These are phyloP conservation scores for Xylaria curta DNA, from an alignment of 495 filamentous ascomycete genomes.

Conservation along the genomic window DNA sequence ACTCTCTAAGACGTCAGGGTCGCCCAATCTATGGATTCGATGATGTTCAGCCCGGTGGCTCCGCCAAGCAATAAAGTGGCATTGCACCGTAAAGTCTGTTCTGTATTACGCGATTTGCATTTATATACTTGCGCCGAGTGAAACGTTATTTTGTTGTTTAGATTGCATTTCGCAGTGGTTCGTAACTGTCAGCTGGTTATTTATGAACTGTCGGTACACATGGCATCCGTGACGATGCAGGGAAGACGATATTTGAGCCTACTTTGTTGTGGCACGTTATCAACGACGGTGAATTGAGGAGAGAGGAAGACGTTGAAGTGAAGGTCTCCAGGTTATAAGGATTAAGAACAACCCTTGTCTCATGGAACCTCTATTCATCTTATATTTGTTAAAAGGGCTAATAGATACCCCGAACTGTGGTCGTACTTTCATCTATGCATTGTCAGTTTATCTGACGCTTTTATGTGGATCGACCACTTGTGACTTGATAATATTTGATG, in stretches of 20 bases:
- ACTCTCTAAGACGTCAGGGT: slow-evolving; percentile 58
- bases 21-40: slow-evolving; percentile 60
- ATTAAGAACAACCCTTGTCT: background rate
- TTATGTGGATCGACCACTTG: background rate
- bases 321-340: background rate
- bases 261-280: background rate
- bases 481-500: background rate
- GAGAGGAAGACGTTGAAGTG: background rate
- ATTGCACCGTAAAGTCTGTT: background rate
- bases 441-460: background rate
- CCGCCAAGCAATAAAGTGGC: background rate
- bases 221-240: background rate
- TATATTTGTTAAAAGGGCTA: background rate
- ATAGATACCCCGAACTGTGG: slow-evolving; percentile 2
- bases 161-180: background rate
- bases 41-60: slow-evolving; percentile 21
- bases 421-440: background rate
- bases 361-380: background rate
- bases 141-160: background rate
- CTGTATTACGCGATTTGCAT: background rate
- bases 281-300: background rate
- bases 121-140: background rate
- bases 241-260: background rate
- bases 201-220: background rate
- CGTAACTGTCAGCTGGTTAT: background rate